Evolutionary conservation across 225 moss, liverwort and hornwort species (phyloP).

Genomic region (Ulota crispa): DNA sequence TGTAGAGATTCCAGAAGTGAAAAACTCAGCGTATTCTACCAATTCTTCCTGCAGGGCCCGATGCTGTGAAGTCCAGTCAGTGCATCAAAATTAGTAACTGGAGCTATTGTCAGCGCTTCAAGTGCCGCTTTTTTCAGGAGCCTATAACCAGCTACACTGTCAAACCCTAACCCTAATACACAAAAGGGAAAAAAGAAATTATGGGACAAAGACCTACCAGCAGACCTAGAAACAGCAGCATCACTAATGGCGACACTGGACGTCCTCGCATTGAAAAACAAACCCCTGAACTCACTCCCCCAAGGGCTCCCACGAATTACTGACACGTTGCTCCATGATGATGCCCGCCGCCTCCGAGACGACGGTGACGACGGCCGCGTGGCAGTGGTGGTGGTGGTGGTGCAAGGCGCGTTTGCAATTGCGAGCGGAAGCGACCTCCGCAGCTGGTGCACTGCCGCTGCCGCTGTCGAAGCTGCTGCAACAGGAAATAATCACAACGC

Average conservation of each 20-base stretch:
- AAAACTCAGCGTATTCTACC: neutral
- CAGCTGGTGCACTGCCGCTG: constrained; percentile 38
- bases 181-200: neutral
- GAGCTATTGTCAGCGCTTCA: neutral
- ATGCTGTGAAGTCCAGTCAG: neutral
- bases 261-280: constrained; percentile 10
- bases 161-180: neutral
- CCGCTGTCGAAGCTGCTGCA: constrained; percentile 20
- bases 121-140: neutral
- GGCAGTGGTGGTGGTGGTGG: neutral
- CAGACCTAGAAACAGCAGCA: constrained; percentile 21
- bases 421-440: constrained; percentile 36
- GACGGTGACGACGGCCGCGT: constrained; percentile 9
- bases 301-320: neutral
- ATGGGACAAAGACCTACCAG: constrained; percentile 19
- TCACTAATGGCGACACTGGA: neutral
- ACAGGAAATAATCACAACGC: neutral
- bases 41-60: neutral
- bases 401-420: constrained; percentile 30
- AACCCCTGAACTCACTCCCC: constrained; percentile 2
- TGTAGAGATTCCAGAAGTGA: neutral
- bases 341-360: neutral
- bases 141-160: neutral
- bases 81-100: neutral
- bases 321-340: constrained; percentile 1